phyloP scores from a whole-genome alignment of 352 stramenopile species.

The Pseudoperonospora humuli region DNA sequence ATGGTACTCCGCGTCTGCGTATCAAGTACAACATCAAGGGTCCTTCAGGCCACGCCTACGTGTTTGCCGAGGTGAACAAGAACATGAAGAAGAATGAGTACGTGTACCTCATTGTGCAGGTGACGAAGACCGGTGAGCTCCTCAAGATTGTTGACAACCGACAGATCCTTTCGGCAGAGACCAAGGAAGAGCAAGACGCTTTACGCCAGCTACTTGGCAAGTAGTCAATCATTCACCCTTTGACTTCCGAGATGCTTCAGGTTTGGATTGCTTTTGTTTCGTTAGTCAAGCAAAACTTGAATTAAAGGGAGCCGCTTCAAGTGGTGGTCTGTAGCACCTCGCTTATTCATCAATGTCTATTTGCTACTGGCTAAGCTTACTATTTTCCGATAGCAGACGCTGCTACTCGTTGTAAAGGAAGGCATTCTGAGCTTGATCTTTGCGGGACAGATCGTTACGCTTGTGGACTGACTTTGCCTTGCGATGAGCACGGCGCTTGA shows the following conservation, averaged over 20 bases:
- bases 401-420: no score
- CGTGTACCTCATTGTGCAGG: conserved; percentile 93
- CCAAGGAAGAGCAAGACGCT: conserved; percentile 72
- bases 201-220: conserved; percentile 66
- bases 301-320: no score
- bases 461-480: no score
- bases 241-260: no score
- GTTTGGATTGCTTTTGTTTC: no score
- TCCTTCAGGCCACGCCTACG: conserved; percentile 77
- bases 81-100: conserved; percentile 92
- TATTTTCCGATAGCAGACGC: no score
- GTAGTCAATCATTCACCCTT: conserved; percentile 20
- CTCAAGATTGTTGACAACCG: conserved; percentile 92
- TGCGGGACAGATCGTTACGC: no score
- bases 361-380: not conserved
- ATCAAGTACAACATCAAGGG: conserved; percentile 95
- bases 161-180: conserved; percentile 67
- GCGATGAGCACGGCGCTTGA: no score
- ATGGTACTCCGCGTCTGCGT: conserved; percentile 72
- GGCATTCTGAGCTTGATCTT: no score
- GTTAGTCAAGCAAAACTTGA: conserved; percentile 7
- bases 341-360: not conserved
- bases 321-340: no score
- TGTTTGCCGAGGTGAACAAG: conserved; percentile 90
- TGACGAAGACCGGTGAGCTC: conserved; percentile 86